Evolutionary conservation across 495 filamentous ascomycete genomes (phyloP).

Genomic region (Recurvomyces mirabilis): DNA sequence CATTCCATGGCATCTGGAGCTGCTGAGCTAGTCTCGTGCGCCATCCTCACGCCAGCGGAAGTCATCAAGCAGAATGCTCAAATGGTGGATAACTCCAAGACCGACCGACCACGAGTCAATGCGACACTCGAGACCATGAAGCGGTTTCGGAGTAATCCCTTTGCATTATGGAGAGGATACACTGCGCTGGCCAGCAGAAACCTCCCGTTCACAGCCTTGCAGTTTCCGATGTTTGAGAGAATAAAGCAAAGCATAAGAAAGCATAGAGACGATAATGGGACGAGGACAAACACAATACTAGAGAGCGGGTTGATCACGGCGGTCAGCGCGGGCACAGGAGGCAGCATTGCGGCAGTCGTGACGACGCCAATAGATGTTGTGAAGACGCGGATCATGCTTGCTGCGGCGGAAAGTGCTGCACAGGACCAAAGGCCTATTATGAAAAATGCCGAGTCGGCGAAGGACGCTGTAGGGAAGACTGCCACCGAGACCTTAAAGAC

Average conservation of each 20-base stretch:
- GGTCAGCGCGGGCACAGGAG: constrained; percentile 55
- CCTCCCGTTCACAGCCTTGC: constrained; percentile 73
- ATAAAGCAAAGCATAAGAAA: constrained; percentile 39
- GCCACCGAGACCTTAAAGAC: constrained; percentile 23
- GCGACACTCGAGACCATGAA: constrained; percentile 44
- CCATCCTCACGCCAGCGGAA: constrained; percentile 79
- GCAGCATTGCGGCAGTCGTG: constrained; percentile 54
- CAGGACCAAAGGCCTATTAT: constrained; percentile 13
- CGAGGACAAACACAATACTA: constrained; percentile 30
- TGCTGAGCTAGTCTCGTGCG: constrained; percentile 71
- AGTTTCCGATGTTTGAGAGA: constrained; percentile 78
- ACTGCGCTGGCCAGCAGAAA: constrained; percentile 67
- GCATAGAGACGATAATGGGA: constrained; percentile 27
- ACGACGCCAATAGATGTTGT: constrained; percentile 79
- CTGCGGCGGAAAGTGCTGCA: constrained; percentile 38
- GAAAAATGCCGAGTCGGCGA: constrained; percentile 6
- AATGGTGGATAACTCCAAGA: constrained; percentile 38
- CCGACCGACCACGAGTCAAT: constrained; percentile 19
- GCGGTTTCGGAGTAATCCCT: constrained; percentile 45
- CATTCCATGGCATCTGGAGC: constrained; percentile 60
- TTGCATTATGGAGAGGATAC: constrained; percentile 67
- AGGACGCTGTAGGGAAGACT: constrained; percentile 26
- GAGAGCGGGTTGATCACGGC: constrained; percentile 62
- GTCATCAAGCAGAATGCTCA: constrained; percentile 92
- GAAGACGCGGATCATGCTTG: constrained; percentile 62